Evolutionary conservation across 805 yeast species (phyloP), one percentile per base, ranked within the genome.

Genomic region (Lachancea mirantina): DNA sequence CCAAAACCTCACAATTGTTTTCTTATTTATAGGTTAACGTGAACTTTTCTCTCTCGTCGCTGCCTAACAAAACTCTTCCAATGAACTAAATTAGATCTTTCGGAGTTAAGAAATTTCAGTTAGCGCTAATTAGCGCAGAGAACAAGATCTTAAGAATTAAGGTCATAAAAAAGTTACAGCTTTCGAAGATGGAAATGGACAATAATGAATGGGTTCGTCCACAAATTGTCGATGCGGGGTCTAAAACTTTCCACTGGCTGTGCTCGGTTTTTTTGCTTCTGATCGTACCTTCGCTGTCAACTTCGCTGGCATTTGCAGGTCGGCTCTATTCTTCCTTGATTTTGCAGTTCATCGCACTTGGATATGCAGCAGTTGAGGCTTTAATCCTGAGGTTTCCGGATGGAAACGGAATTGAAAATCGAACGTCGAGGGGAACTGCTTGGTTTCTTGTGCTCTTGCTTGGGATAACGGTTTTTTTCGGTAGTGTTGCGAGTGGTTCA

Each of bases 191-290:
- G 65, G 56, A 49, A 14, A 52, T 53, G 52, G 65, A 55, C 19
- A 43, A 46, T 22, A 45, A 46, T 2, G 59, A 50, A 8, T 55
- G 42, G 21, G 51, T 64, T 2, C 49, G 53, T 14, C 68, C 68
- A 14, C 50, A 59, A 18, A 61, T 63, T 29, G 52, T 63, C 7
- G 61, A 71, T 36, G 72, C 76, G 6, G 66, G 62, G 2, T 60
- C 75, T 6, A 76, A 74, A 45, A 60, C 79, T 0, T 65, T 76
- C 50, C 89, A 81, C 48, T 81, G 85, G 85, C 49, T 79, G 13
- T 28, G 66, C 14, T 60, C 83, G 0, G 32, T 78, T 14, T 40
- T 58, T 1, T 29, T 72, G 4, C 46, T 76, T 14, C 61, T 78
- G 17, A 42, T 80, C 2, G 6, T 72, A 1, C 84, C 88, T 2